Evolutionary conservation across 441 rosid genomes (phyloP).

Genomic region (Erodium trifolium): DNA sequence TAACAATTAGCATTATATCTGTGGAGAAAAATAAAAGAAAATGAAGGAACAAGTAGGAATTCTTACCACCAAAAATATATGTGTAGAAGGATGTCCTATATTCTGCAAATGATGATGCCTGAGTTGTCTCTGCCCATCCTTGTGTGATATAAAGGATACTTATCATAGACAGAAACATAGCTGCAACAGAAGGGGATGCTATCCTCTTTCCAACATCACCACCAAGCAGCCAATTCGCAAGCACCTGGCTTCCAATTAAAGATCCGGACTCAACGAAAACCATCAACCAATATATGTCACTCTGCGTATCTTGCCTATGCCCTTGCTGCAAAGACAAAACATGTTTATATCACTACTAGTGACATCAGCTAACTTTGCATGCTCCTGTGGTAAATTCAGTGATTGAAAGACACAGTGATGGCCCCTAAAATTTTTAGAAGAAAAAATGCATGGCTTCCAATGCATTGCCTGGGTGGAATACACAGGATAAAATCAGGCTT

Average conservation of each 20-base stretch:
- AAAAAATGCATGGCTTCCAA: neutral
- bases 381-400: neutral
- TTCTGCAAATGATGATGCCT: slow-evolving; percentile 31
- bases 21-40: neutral
- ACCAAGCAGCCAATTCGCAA: slow-evolving; percentile 59
- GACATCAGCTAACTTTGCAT: neutral
- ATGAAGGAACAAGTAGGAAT: slow-evolving; percentile 9
- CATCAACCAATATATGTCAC: slow-evolving; percentile 84
- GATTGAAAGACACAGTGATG: neutral
- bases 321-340: slow-evolving; percentile 57
- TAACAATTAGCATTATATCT: neutral
- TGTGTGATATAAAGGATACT: slow-evolving; percentile 37
- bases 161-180: slow-evolving; percentile 41
- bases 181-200: slow-evolving; percentile 36
- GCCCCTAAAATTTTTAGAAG: neutral
- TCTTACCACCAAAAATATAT: slow-evolving; percentile 59
- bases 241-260: slow-evolving; percentile 65
- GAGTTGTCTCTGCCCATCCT: slow-evolving; percentile 47
- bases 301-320: slow-evolving; percentile 59
- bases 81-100: slow-evolving; percentile 39
- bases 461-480: neutral
- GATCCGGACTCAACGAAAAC: slow-evolving; percentile 69
- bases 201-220: slow-evolving; percentile 35
- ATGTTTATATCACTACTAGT: neutral
- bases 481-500: neutral